Base-by-base conservation (phyloP, 192 early-diverging fungal species). In the Podila epigama region DNA sequence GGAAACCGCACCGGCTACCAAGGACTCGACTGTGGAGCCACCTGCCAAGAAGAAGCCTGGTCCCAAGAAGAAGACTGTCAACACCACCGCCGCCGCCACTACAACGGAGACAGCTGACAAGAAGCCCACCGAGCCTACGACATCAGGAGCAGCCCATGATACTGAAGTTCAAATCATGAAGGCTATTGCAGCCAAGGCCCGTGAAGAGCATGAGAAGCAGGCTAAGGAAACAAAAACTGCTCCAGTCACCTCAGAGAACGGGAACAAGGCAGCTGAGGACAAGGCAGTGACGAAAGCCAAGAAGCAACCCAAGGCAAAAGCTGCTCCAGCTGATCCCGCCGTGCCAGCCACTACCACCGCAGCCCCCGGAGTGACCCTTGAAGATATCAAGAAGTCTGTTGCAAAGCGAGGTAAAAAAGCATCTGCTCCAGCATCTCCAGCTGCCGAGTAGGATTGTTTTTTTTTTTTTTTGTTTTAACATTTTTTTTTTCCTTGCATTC, bases 171-270 rank as follows among this genome's bases (percentile, higher is more conserved):
- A n/a, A n/a, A n/a, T n/a, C n/a, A n/a, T n/a, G n/a, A n/a, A n/a
- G n/a, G n/a, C n/a, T n/a, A n/a, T n/a, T n/a, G n/a, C n/a, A n/a
- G n/a, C n/a, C n/a, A 22, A 48, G 44, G 44, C 44, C 0, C 42
- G 35, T 39, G 28, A 69, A 9, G 57, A 69, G 16, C 33, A n/a
- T 25, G 59, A 68, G 32, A 34, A 33, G 15, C 35, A 31, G 29
- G 12, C 61, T 25, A 67, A 67, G 37, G 41, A 31, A 12, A 37
- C 44, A 32, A 12, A 42, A 13, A 58, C 44, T 48, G 44, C 20
- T 20, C 44, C 44, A 18, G 44, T 48, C 44, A 22, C 44, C n/a
- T 10, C 44, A 22, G 42, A 20, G 5, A 22, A 48, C 4, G 44
- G 20, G n/a, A 48, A 48, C 7, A 48, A 48, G 20, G n/a, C n/a